Evolutionary conservation across 2,329 filamentous ascomycete genomes (phyloP), one percentile per base, ranked within the genome.

Genomic region (Neocatenulostroma microsporum): DNA sequence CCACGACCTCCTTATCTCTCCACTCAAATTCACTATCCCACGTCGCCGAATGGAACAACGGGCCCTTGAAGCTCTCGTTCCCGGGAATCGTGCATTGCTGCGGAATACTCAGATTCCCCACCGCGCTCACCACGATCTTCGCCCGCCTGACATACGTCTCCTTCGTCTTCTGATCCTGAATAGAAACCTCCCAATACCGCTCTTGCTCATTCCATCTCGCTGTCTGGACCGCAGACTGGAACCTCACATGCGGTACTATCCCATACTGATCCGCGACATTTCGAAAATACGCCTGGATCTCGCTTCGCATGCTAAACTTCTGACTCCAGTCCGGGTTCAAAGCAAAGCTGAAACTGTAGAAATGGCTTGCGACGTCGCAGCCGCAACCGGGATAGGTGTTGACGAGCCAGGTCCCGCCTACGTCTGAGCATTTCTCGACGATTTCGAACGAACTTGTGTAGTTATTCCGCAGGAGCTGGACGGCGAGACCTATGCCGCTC

Each of bases 401-500:
- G 20, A 45, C 41, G 20, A 44, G 41, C 62, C 57, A 62, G 4
- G 59, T 62, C 3, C 61, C 60, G 3, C 57, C 58, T 2, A 62
- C 39, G 41, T 64, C 56, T 18, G 5, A 9, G 18, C 29, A 31
- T 44, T 67, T 67, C 47, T 69, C 66, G 33, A 67, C 47, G n/a
- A 69, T 57, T 36, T 66, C 59, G 41, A 65, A 68, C 29, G 57
- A 60, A 10, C 43, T 47, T 9, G 59, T 50, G 3, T 59, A 56
- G 37, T 60, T 62, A 30, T 62, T 50, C 21, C 66, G 56, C 24
- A 63, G 55, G 6, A 69, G 58, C 39, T 68, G 65, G 14, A 69
- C 57, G 10, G 66, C 67, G 35, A 69, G 55, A n/a, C 62, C 65
- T 12, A 69, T 44, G 21, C 67, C 67, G 21, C 61, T 64, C 55